phyloP scores from a whole-genome alignment of 139 green algal genomes.

The Closterium sp. region DNA sequence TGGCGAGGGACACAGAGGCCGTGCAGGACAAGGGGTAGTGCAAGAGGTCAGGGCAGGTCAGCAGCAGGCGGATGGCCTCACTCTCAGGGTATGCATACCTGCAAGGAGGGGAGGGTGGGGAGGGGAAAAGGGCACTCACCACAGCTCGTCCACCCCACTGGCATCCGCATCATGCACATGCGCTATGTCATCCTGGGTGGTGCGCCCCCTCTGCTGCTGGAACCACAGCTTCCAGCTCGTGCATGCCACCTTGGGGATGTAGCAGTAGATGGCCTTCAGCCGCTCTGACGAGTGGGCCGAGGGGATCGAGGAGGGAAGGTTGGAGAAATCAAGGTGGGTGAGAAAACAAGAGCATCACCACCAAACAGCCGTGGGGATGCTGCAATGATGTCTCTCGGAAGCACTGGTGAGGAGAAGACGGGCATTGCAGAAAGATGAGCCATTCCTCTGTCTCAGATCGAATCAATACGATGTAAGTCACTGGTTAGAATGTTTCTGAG shows the following conservation, averaged over 20 bases:
- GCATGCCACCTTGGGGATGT: conserved; percentile 18
- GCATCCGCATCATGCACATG: background rate
- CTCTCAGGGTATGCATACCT: background rate
- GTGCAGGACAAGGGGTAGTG: background rate
- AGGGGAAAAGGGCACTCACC: background rate
- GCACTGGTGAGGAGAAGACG: too few species aligned
- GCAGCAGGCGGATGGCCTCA: background rate
- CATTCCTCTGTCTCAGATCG: too few species aligned
- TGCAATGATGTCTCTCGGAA: too few species aligned
- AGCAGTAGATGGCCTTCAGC: conserved; percentile 21
- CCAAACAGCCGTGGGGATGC: too few species aligned
- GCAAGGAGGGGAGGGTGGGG: background rate
- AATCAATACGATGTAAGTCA: too few species aligned
- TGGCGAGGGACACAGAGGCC: background rate
- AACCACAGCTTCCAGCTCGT: conserved; percentile 23
- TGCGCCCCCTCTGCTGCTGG: background rate
- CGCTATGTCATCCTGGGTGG: background rate
- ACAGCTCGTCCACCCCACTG: background rate
- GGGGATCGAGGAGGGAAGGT: background rate
- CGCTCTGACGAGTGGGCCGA: background rate
- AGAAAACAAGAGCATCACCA: background rate
- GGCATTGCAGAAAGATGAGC: too few species aligned
- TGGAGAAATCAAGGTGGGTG: background rate
- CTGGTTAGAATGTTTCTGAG: too few species aligned
- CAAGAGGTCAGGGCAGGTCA: background rate